A percentile compares a stretch with the other conserved stretches of the same genome.
These are phyloP conservation scores for Claviceps cyperi DNA, from an alignment of 2,329 filamentous ascomycete species.

Conservation along the genomic window DNA sequence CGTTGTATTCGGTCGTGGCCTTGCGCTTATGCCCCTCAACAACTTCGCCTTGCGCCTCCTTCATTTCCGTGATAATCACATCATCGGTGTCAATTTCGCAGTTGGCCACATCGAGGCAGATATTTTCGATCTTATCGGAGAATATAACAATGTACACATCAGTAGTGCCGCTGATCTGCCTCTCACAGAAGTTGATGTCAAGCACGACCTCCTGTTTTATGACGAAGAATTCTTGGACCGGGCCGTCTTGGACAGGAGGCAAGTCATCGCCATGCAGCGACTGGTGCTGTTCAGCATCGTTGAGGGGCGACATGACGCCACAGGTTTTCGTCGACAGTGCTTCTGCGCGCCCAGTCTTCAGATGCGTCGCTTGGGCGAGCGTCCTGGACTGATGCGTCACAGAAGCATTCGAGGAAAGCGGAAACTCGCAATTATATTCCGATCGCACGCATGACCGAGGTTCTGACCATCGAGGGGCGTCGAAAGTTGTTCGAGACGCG, in stretches of 20 bases:
- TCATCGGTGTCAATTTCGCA: constrained; percentile 40
- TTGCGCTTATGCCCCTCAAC: constrained; percentile 23
- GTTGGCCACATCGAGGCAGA: constrained; percentile 48
- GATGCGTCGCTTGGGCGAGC: constrained; percentile 4
- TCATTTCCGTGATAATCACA: constrained; percentile 34
- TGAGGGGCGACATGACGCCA: constrained; percentile 5
- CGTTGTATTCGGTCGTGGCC: constrained; percentile 32
- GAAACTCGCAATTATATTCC: not conserved
- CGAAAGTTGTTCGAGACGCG: not conserved
- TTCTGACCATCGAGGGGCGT: not conserved
- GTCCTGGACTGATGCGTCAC: not conserved
- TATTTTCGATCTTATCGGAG: constrained; percentile 40
- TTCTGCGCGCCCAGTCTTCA: constrained; percentile 1
- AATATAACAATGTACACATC: constrained; percentile 64
- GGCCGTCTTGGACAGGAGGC: constrained; percentile 20
- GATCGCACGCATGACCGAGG: constrained; percentile 1
- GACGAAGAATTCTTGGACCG: constrained; percentile 35
- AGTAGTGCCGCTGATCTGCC: constrained; percentile 61
- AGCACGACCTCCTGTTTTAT: constrained; percentile 79
- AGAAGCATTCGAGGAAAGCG: constrained; percentile 1
- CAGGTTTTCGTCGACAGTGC: not conserved
- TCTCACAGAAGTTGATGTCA: constrained; percentile 72
- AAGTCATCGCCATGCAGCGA: constrained; percentile 19
- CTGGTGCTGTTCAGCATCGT: constrained; percentile 11
- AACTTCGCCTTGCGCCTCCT: constrained; percentile 20